These are phyloP conservation scores for Fraxinus quadrangulata DNA, from an alignment of 257 asterid species.

Conservation along the genomic window DNA sequence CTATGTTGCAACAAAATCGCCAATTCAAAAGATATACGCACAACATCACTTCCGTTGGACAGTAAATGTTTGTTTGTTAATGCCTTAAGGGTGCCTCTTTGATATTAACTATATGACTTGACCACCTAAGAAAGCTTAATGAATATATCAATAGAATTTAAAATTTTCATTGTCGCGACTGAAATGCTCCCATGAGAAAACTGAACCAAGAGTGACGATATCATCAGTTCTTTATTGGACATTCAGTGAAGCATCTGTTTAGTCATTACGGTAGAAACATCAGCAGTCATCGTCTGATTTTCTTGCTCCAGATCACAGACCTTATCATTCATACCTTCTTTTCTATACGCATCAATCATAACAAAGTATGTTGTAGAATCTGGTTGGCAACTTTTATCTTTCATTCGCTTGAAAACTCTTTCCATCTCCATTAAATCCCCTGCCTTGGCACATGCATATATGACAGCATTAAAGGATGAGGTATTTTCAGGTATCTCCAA, in stretches of 20 bases:
- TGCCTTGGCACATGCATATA: constrained; percentile 82
- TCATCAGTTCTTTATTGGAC: constrained; percentile 14
- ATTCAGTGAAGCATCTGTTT: constrained; percentile 25
- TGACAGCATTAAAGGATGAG: constrained; percentile 73
- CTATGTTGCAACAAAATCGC: constrained; percentile 18
- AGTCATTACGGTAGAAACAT: constrained; percentile 27
- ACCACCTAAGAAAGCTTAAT: constrained; percentile 1
- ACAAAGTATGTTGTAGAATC: constrained; percentile 67
- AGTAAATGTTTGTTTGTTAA: neutral
- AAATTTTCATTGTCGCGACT: neutral
- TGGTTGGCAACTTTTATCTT: constrained; percentile 60
- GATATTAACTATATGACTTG: neutral
- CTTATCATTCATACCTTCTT: constrained; percentile 85
- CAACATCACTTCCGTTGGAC: neutral
- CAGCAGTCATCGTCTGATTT: constrained; percentile 29
- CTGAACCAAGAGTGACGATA: constrained; percentile 12
- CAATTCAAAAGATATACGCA: neutral
- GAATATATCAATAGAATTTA: neutral
- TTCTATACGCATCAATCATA: constrained; percentile 77
- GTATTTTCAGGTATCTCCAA: constrained; percentile 84
- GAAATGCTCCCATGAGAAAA: neutral
- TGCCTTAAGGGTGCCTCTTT: constrained; percentile 3
- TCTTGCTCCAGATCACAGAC: constrained; percentile 74
- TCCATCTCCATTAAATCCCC: constrained; percentile 91
- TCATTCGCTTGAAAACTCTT: constrained; percentile 84